These are phyloP conservation scores for Aspergillus homomorphus DNA, from an alignment of 495 filamentous ascomycete genomes.

Conservation along the genomic window DNA sequence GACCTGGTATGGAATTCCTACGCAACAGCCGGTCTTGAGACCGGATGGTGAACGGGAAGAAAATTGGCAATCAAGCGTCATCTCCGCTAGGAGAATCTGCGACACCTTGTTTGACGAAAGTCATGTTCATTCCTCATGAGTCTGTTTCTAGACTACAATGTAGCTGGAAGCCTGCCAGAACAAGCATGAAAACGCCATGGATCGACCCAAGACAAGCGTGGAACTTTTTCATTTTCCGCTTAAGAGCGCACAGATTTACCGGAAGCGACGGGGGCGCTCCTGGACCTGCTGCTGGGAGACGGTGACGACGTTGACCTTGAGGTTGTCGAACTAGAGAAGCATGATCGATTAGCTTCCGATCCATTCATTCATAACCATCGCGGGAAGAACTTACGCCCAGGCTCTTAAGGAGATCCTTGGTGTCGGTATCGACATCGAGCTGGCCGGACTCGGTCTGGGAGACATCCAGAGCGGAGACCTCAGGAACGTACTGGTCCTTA, in stretches of 20 bases:
- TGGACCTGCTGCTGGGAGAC: constrained; percentile 80
- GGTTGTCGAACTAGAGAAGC: constrained; percentile 81
- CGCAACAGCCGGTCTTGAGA: constrained; percentile 14
- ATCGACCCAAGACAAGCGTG: constrained; percentile 36
- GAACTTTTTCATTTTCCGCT: constrained; percentile 25
- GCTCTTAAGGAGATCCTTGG: constrained; percentile 97
- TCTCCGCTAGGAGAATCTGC: constrained; percentile 70
- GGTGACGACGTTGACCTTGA: constrained; percentile 89
- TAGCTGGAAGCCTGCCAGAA: constrained; percentile 20
- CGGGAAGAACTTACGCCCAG: constrained; percentile 74
- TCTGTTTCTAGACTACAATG: constrained; percentile 35
- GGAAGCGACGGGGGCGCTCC: constrained; percentile 71
- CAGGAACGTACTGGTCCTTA: constrained; percentile 99
- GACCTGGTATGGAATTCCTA: constrained; percentile 6
- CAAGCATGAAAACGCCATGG: constrained; percentile 30
- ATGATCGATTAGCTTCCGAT: background rate
- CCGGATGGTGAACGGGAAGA: constrained; percentile 31
- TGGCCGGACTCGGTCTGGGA: constrained; percentile 85
- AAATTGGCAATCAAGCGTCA: constrained; percentile 91
- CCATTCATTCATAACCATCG: background rate
- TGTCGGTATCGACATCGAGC: constrained; percentile 93
- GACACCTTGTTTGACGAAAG: constrained; percentile 74
- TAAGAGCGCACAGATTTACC: constrained; percentile 31
- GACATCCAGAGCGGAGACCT: constrained; percentile 97
- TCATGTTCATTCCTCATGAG: constrained; percentile 56